Base-by-base conservation (phyloP, 73 alveolate species). In the Paramecium caudatum region DNA sequence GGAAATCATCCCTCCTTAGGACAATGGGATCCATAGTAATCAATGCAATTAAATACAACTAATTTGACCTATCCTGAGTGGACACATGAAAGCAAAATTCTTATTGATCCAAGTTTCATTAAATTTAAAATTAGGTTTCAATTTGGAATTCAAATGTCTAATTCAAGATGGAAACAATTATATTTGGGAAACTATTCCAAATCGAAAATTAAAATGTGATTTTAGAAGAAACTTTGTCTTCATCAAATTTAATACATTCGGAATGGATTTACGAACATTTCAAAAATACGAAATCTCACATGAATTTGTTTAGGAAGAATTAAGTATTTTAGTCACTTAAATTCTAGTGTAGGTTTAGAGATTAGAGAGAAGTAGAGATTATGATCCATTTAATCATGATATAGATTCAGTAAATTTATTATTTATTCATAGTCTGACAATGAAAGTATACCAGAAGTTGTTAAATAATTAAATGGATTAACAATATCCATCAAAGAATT, bases 251-350 rank as follows among this genome's bases (percentile, higher is more conserved):
- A 37, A 37, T 19, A 41, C 16, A 16, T 45, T 41, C n/a, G 69
- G 32, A 41, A 74, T 45, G 47, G 43, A 36, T 37, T 23, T 74
- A 6, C 36, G 88, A 74, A 74, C 69, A 6, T 74, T 74, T 41
- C 43, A 74, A 23, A 74, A 74, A 74, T 74, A 74, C 21, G 88
- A 74, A 21, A 37, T 39, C 23, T 74, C 88, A 7, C 69, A 36
- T 27, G 88, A 74, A 74, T 74, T 41, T 39, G 88, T 12, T 19
- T 74, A 74, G 16, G 88, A 74, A 19, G 88, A 41, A 21, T 43
- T 74, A 7, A 37, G 88, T 74, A 74, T 10, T 36, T 10, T 68
- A 1, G 16, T 17, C 16, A 36, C 4, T 17, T 27, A 3, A 5
- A 37, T 74, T 5, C 16, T 39, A 74, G 88, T 27, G 21, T 34